These are phyloP conservation scores for Melampsora larici-populina DNA, from an alignment of 1,284 basidiomycete genomes.

Conservation along the genomic window DNA sequence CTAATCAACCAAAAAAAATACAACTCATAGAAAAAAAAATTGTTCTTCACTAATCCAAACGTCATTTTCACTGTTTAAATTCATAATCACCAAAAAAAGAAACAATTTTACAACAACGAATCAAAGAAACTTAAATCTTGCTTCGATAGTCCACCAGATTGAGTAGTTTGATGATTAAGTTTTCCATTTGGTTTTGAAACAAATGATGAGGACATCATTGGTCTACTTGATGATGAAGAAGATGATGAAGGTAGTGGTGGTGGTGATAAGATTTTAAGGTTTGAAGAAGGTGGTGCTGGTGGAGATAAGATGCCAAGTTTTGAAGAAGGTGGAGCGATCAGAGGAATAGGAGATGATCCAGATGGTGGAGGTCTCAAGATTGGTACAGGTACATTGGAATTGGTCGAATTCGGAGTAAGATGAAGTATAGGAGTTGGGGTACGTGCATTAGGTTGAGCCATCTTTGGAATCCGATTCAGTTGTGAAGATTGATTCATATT, in stretches of 20 bases:
- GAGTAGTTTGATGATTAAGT: background rate
- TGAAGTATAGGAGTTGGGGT: background rate
- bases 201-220: background rate
- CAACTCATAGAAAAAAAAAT: no score
- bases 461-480: no score
- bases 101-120: constrained; percentile 30
- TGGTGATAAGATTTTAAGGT: background rate
- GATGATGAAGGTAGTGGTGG: background rate
- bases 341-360: background rate
- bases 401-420: background rate
- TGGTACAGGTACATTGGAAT: background rate
- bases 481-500: no score
- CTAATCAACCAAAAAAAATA: no score
- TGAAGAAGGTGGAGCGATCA: background rate
- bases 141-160: constrained; percentile 21
- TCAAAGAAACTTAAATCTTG: constrained; percentile 41
- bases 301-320: background rate
- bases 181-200: background rate
- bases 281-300: background rate
- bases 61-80: background rate
- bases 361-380: background rate
- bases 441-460: background rate
- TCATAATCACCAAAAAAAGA: background rate
- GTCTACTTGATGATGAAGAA: background rate
- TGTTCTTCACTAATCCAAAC: no score